Conservation (phyloP, 305 asterid species). For the Fraxinus dipetala region DNA sequence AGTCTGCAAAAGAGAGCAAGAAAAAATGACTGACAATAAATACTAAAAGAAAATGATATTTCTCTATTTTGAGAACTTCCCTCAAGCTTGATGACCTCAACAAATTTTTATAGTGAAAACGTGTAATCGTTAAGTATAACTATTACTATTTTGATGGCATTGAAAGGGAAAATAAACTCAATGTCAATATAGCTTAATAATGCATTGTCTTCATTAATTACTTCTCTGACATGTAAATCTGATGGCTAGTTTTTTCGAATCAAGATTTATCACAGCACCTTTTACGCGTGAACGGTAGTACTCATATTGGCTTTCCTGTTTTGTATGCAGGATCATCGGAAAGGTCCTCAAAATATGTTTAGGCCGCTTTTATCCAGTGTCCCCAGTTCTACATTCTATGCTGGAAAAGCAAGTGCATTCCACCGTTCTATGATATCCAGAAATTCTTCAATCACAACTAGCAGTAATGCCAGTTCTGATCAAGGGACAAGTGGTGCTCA, state of each 20-base stretch:
- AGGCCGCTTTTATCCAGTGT: conserved; percentile 94
- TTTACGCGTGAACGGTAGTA: conserved; percentile 12
- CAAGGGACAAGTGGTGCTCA: conserved; percentile 57
- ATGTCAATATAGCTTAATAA: neutral
- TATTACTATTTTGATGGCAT: neutral
- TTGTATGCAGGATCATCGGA: conserved; percentile 68
- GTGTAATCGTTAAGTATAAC: neutral
- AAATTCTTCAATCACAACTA: conserved; percentile 83
- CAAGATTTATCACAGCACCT: conserved; percentile 6
- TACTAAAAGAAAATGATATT: neutral
- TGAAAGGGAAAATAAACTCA: neutral
- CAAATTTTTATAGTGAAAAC: neutral
- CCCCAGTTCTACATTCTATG: conserved; percentile 81
- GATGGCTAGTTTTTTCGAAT: neutral
- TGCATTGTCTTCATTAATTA: neutral
- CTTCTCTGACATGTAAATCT: neutral
- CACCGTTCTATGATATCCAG: conserved; percentile 57
- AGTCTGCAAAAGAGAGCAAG: neutral
- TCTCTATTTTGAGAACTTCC: neutral
- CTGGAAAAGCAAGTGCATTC: conserved; percentile 55
- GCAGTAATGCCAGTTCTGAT: conserved; percentile 90
- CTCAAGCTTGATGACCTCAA: neutral
- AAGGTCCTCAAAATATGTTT: conserved; percentile 87
- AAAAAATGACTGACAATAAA: neutral
- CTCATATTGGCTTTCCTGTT: neutral